Evolutionary conservation across 169 alveolate genomes (phyloP).

Genomic region (Cryptosporidium bovis): DNA sequence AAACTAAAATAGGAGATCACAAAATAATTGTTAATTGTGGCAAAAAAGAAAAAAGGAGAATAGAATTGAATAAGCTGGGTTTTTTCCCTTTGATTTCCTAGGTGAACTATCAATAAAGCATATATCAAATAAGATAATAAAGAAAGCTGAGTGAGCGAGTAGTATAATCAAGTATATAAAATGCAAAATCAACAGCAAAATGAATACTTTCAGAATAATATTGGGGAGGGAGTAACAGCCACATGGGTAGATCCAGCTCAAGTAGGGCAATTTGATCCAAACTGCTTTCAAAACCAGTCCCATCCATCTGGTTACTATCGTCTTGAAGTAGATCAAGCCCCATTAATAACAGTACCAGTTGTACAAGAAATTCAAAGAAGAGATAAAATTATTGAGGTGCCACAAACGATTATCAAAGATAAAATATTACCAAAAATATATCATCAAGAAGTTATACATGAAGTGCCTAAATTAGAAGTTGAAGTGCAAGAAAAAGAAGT

Average conservation of each 20-base stretch:
- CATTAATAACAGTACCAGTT: slow-evolving; percentile 86
- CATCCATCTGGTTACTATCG: slow-evolving; percentile 73
- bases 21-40: neutral
- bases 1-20: no score
- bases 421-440: slow-evolving; percentile 84
- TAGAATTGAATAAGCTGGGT: neutral
- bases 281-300: slow-evolving; percentile 29
- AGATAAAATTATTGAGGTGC: slow-evolving; percentile 85
- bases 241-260: slow-evolving; percentile 71
- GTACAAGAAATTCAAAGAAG: slow-evolving; percentile 85
- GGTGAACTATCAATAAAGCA: neutral
- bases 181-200: slow-evolving; percentile 58
- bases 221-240: slow-evolving; percentile 74
- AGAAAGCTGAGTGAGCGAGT: neutral
- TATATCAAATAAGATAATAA: neutral
- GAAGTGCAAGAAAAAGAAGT: slow-evolving; percentile 82
- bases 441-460: slow-evolving; percentile 85
- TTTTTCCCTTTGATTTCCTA: neutral
- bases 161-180: neutral
- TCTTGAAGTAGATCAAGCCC: slow-evolving; percentile 85
- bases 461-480: slow-evolving; percentile 85
- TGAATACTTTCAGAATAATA: slow-evolving; percentile 32
- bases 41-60: neutral
- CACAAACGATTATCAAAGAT: slow-evolving; percentile 84
- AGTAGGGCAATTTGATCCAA: slow-evolving; percentile 29